These are phyloP conservation scores for Zasmidium angulare DNA, from an alignment of 2,329 filamentous ascomycete species.

Conservation along the genomic window DNA sequence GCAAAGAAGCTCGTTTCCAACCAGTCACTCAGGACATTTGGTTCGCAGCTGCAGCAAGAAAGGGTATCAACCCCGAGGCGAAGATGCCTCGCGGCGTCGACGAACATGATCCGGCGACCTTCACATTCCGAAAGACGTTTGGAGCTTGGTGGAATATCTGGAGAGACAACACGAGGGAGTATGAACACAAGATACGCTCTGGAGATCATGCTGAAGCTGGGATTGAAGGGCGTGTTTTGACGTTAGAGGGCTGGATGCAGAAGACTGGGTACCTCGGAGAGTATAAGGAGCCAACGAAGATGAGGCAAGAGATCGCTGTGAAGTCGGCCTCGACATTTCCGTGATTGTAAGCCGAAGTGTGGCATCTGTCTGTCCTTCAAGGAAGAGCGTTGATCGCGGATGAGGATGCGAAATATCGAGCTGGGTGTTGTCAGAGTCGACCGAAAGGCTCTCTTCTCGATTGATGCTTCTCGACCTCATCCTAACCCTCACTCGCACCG, in stretches of 20 bases:
- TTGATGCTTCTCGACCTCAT: too few relatives aligned
- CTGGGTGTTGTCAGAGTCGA: too few relatives aligned
- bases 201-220: not conserved
- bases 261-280: constrained; percentile 1
- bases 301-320: not conserved
- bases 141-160: constrained; percentile 7
- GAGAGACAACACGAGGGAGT: constrained; percentile 4
- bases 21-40: not conserved
- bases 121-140: constrained; percentile 1
- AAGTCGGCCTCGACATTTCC: too few relatives aligned
- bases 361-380: too few relatives aligned
- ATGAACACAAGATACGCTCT: not conserved
- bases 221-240: not conserved
- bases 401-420: too few relatives aligned
- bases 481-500: too few relatives aligned
- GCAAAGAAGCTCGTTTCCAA: not conserved
- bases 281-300: constrained; percentile 3
- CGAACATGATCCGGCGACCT: not conserved
- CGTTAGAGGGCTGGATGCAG: constrained; percentile 3
- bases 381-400: too few relatives aligned
- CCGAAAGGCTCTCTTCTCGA: too few relatives aligned
- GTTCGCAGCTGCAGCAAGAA: not conserved
- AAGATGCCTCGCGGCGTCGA: not conserved
- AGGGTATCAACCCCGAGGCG: not conserved
- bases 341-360: too few relatives aligned